Percentiles rank a stretch among this genome's conserved stretches.
Conservation (phyloP, 2,329 filamentous ascomycete genomes). For the Lachnellula cervina region DNA sequence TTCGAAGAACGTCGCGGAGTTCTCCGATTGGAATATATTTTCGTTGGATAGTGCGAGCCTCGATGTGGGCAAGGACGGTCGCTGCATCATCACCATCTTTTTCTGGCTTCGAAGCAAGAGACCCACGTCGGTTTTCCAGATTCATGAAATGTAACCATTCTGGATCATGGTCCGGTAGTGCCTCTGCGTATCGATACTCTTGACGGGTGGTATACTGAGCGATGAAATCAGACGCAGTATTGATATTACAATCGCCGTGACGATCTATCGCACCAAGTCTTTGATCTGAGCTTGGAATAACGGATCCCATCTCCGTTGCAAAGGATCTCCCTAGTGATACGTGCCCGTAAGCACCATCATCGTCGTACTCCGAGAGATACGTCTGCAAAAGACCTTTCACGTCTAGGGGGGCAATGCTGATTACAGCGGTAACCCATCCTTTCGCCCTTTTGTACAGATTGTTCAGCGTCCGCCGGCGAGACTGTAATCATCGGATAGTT, state of each 20-base stretch:
- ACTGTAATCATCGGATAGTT: conserved; percentile 89
- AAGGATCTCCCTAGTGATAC: conserved; percentile 91
- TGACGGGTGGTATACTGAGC: conserved; percentile 96
- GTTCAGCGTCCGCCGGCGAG: conserved; percentile 77
- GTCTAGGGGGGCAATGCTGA: conserved; percentile 84
- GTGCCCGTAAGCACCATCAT: conserved; percentile 86
- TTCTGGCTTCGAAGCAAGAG: conserved; percentile 41
- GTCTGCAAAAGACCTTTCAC: conserved; percentile 94
- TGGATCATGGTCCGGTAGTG: conserved; percentile 61
- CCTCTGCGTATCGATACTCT: conserved; percentile 86
- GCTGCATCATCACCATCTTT: conserved; percentile 54
- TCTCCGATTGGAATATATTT: conserved; percentile 68
- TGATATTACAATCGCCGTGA: conserved; percentile 69
- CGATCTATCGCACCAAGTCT: conserved; percentile 76
- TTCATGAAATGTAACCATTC: conserved; percentile 61
- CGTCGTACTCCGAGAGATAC: conserved; percentile 90
- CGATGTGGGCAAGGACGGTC: conserved; percentile 66
- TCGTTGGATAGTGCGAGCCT: conserved; percentile 63
- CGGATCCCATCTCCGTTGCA: conserved; percentile 83
- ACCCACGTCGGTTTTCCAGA: conserved; percentile 43
- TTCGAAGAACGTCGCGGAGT: conserved; percentile 74
- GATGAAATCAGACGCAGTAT: conserved; percentile 92
- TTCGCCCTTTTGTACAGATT: conserved; percentile 72
- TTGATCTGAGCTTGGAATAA: conserved; percentile 82
- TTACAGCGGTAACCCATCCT: conserved; percentile 72